Base-by-base conservation (phyloP, 2,329 filamentous ascomycete species). In the Colletotrichum lini region DNA sequence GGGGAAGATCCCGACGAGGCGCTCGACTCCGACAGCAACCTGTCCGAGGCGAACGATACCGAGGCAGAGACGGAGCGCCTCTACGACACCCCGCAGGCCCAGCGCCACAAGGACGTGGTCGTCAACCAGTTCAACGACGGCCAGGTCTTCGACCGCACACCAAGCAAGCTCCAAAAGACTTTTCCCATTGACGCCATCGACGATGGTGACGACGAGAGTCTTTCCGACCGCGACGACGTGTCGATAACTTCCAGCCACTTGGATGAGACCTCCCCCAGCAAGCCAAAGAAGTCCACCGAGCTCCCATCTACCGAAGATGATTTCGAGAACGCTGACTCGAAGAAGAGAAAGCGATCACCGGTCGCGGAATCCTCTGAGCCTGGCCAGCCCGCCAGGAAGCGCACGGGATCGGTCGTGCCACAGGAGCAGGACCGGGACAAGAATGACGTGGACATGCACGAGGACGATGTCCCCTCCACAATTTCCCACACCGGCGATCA, bases 1-100 rank as follows among this genome's bases (percentile, higher is more conserved):
- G 75, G 56, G 35, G 66, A 76, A 12, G 72, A 75, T 60, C 63
- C 66, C 44, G 71, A 73, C 35, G 70, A 68, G 50, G 82, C 81
- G 54, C 81, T 80, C 40, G 82, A 85, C 75, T 86, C 86, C 10
- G 85, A 87, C 75, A 89, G 85, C 75, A 84, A 88, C 73, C 85
- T 89, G 70, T 90, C 90, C 18, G 88, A 91, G 68, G 85, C 84
- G 75, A 89, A 90, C 78, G 89, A 90, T 80, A 92, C 95, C 4
- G 96, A 98, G 82, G 96, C 96, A 44, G 96, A 98, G 83, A 98
- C 96, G 2, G 95, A 98, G 83, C 92, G 96, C 70, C 88, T 99
- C 72, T 96, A 96, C 78, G 91, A 93, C 78, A 97, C 94, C n/a
- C 95, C 95, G 21, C 90, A 90, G 73, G 93, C 87, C 77, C 83